These are phyloP conservation scores for Clavispora carvajalis DNA, from an alignment of 805 yeast genomes.

Conservation along the genomic window DNA sequence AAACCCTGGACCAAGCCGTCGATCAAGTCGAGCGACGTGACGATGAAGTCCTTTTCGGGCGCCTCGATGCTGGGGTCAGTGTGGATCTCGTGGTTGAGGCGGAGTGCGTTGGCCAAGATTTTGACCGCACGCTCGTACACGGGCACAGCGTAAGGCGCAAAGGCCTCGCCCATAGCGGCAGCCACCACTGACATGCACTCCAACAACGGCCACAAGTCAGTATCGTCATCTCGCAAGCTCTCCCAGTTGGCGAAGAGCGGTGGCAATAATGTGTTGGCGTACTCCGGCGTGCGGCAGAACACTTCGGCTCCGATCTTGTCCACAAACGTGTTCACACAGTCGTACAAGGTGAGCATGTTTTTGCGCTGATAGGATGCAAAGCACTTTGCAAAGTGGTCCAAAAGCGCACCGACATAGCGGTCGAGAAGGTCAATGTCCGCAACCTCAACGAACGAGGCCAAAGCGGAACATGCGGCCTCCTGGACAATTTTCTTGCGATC, in stretches of 20 bases:
- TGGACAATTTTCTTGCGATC: conserved; percentile 92
- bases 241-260: conserved; percentile 84
- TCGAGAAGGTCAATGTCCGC: conserved; percentile 59
- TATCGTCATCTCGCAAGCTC: conserved; percentile 65
- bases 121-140: conserved; percentile 75
- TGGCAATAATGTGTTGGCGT: conserved; percentile 63
- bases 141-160: conserved; percentile 84
- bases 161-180: conserved; percentile 74
- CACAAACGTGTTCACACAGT: conserved; percentile 84
- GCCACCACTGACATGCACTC: conserved; percentile 93
- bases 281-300: conserved; percentile 47
- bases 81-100: conserved; percentile 56
- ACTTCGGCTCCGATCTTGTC: conserved; percentile 65
- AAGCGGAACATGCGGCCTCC: conserved; percentile 85
- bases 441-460: conserved; percentile 76
- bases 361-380: conserved; percentile 75
- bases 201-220: conserved; percentile 83
- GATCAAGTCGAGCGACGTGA: conserved; percentile 81
- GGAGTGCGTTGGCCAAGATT: conserved; percentile 64
- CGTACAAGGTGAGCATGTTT: conserved; percentile 77
- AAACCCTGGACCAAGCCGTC: conserved; percentile 94
- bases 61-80: conserved; percentile 63
- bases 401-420: conserved; percentile 59
- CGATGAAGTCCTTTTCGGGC: conserved; percentile 87
- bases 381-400: conserved; percentile 68